Conservation (phyloP, 257 asterid species). For the Coffea eugenioides region DNA sequence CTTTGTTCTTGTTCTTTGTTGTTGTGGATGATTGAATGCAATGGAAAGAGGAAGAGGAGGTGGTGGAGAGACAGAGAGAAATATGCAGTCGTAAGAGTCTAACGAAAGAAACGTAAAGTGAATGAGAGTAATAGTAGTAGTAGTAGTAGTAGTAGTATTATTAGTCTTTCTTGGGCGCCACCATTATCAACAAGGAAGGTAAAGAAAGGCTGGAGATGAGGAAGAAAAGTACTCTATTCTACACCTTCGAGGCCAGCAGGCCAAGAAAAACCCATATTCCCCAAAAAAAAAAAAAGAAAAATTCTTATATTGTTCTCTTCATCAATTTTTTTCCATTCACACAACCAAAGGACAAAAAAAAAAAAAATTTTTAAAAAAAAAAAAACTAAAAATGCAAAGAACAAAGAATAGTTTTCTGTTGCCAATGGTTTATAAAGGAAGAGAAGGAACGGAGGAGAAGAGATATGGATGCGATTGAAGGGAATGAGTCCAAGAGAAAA, state of each 20-base stretch:
- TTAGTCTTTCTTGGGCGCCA: constrained; percentile 16
- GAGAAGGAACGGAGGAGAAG: neutral
- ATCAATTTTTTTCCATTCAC: constrained; percentile 11
- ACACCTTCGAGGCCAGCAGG: neutral
- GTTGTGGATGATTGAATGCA: neutral
- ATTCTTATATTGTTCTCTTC: neutral
- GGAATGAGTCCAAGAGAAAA: constrained; percentile 31
- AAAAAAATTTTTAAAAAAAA: too few species aligned
- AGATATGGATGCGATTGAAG: constrained; percentile 22
- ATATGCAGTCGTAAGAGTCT: neutral
- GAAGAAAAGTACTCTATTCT: neutral
- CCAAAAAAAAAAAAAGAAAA: too few species aligned
- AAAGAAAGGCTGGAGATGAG: neutral
- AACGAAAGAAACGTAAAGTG: constrained; percentile 23
- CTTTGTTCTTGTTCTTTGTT: neutral
- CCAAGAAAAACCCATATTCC: neutral
- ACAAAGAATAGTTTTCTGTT: neutral
- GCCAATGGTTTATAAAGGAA: constrained; percentile 13
- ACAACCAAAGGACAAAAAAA: neutral
- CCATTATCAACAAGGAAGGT: constrained; percentile 11
- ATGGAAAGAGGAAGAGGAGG: neutral
- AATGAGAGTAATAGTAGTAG: neutral
- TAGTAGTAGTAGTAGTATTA: neutral
- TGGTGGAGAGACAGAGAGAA: neutral
- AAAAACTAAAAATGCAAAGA: neutral